These are phyloP conservation scores for Cyphellophora europaea DNA, from an alignment of 2,329 filamentous ascomycete genomes.

Conservation along the genomic window DNA sequence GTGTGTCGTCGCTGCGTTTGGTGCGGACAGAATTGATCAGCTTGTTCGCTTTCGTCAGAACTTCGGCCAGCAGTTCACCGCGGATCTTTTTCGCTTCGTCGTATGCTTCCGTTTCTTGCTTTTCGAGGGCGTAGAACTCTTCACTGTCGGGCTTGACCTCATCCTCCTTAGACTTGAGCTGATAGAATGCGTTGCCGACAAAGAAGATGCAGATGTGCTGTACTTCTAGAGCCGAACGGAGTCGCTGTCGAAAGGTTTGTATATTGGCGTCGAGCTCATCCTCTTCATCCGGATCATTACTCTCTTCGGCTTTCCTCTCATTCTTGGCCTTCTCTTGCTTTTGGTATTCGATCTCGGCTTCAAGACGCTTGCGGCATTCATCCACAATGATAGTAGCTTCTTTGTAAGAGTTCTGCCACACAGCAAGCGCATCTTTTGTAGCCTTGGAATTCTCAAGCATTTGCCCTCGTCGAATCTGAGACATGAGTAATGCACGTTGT, in stretches of 20 bases:
- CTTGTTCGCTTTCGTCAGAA: constrained; percentile 48
- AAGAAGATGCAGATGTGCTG: constrained; percentile 80
- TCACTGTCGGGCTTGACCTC: constrained; percentile 48
- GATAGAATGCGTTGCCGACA: constrained; percentile 70
- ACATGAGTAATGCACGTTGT: constrained; percentile 56
- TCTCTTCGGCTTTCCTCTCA: constrained; percentile 25
- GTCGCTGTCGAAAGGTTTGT: constrained; percentile 51
- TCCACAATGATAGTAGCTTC: constrained; percentile 42
- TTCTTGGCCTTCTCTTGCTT: constrained; percentile 19
- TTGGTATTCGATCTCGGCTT: constrained; percentile 29
- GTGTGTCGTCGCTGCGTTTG: constrained; percentile 12
- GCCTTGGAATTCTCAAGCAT: constrained; percentile 65
- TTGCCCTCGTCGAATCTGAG: constrained; percentile 62
- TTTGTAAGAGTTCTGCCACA: constrained; percentile 55
- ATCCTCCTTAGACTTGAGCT: constrained; percentile 64
- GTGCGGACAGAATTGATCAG: constrained; percentile 58
- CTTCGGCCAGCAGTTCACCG: constrained; percentile 62
- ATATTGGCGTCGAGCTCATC: constrained; percentile 37
- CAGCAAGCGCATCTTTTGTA: constrained; percentile 55
- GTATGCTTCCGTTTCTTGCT: constrained; percentile 63
- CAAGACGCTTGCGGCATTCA: constrained; percentile 56
- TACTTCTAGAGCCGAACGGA: constrained; percentile 67
- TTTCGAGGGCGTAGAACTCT: constrained; percentile 49
- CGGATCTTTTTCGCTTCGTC: constrained; percentile 69
- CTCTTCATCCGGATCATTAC: constrained; percentile 25